A percentile compares a stretch with the other conserved stretches of the same genome.
Conservation (phyloP, 805 yeast genomes). For the Metschnikowia henanensis region DNA sequence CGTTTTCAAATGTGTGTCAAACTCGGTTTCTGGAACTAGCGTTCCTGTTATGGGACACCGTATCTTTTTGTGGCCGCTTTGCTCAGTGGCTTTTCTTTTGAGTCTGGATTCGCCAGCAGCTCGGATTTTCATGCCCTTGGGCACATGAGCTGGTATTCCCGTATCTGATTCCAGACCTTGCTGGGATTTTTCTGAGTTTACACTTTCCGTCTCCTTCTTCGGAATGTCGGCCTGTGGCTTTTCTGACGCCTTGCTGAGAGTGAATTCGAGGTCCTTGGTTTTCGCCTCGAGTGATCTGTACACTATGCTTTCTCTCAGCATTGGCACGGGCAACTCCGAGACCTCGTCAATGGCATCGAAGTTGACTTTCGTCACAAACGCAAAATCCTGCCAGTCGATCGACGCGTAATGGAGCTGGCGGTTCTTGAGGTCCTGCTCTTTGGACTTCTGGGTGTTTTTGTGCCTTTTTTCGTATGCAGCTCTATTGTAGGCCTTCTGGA, state of each 20-base stretch:
- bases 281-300: slow-evolving; percentile 60
- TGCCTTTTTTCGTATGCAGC: slow-evolving; percentile 52
- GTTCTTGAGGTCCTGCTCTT: slow-evolving; percentile 30
- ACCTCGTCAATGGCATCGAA: slow-evolving; percentile 62
- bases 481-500: slow-evolving; percentile 50
- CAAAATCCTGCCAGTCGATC: slow-evolving; percentile 87
- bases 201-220: neutral
- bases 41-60: slow-evolving; percentile 81
- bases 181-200: too few species aligned
- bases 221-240: neutral
- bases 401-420: slow-evolving; percentile 57
- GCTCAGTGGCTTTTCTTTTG: slow-evolving; percentile 24
- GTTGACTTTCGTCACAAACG: slow-evolving; percentile 64
- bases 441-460: slow-evolving; percentile 33
- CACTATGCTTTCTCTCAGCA: slow-evolving; percentile 57
- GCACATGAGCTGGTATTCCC: slow-evolving; percentile 13
- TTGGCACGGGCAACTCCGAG: slow-evolving; percentile 54
- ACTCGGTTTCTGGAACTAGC: slow-evolving; percentile 65
- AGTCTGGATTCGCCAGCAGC: slow-evolving; percentile 71
- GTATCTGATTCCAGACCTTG: neutral
- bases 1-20: slow-evolving; percentile 68
- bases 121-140: slow-evolving; percentile 61
- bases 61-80: slow-evolving; percentile 33
- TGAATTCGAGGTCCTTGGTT: slow-evolving; percentile 27
- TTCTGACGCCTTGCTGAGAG: slow-evolving; percentile 10